Evolutionary conservation across 2,329 filamentous ascomycete species (phyloP), one percentile per base, ranked within the genome.

Genomic region (Akanthomyces muscarius): DNA sequence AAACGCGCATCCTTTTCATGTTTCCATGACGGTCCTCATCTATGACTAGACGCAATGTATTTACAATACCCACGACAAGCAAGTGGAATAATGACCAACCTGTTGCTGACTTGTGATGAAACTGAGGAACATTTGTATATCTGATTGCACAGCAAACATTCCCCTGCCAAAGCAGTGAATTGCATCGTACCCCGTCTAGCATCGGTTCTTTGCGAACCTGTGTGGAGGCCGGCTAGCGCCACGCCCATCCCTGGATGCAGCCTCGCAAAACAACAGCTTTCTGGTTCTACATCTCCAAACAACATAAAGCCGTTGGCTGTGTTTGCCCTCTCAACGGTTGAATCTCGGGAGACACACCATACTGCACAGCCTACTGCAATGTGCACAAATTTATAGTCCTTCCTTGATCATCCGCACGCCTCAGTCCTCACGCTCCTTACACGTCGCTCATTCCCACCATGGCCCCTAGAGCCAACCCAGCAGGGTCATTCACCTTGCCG

Each of bases 401-500:
- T 52, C 33, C 4, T 58, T 53, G 18, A n/a, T 6, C 30, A 30
- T 21, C 23, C 41, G 11, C 50, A 38, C 55, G 30, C 25, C 30
- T 33, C 23, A 36, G 28, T 23, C 36, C 47, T 45, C 21, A 53
- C 45, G 44, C 42, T 63, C 61, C 25, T 52, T 51, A 57, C 54
- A 62, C 51, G 60, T 56, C 60, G 28, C 51, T 62, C 45, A 14
- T 36, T 63, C 21, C 21, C 41, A 18, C 21, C 38, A 63, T 59
- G 50, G 50, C 48, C 55, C 18, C 60, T n/a, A 44, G 36, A 47
- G 53, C 48, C 53, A 36, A 4, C 25, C 5, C 48, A 50, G 14
- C 57, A 55, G 28, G 69, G 52, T 65, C 71, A 52, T 62, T 69
- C 64, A 72, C 73, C 64, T 61, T 79, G 58, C 72, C 84, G 66